Conservation (phyloP, 805 yeast genomes). For the Saccharomycopsis selenospora region DNA sequence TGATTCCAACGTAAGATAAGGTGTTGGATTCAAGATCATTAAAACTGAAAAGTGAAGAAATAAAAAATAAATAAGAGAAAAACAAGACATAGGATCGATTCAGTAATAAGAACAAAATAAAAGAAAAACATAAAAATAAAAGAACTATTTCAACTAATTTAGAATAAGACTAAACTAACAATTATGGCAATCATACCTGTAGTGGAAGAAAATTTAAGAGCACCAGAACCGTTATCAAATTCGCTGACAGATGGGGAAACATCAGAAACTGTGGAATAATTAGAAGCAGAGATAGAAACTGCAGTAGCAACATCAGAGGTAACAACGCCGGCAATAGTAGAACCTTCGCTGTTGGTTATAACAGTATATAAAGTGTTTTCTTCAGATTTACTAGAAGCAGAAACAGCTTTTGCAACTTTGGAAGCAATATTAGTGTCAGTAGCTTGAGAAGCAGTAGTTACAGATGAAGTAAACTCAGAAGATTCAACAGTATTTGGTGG, state of each 20-base stretch:
- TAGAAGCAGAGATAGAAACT: slow-evolving; percentile 1
- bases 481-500: slow-evolving; percentile 20
- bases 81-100: too few species aligned
- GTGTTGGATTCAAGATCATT: neutral
- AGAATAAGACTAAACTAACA: neutral
- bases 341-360: neutral
- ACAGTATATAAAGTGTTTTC: slow-evolving; percentile 3
- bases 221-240: slow-evolving; percentile 7
- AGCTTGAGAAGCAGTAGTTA: neutral
- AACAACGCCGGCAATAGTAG: slow-evolving; percentile 22
- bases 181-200: slow-evolving; percentile 1
- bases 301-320: slow-evolving; percentile 14
- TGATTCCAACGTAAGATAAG: neutral
- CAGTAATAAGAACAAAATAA: neutral
- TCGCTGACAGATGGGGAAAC: neutral
- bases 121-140: neutral
- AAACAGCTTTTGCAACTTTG: slow-evolving; percentile 4
- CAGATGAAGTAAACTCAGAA: neutral
- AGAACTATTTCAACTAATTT: neutral
- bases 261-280: neutral
- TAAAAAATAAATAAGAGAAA: neutral
- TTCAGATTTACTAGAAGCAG: slow-evolving; percentile 12
- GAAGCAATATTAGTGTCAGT: slow-evolving; percentile 17
- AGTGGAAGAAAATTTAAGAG: slow-evolving; percentile 16
- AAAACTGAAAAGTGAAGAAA: neutral